Percentiles rank a stretch among this genome's conserved stretches.
phyloP scores from a whole-genome alignment of 2,329 filamentous ascomycete genomes.

The Cladosporium sp. region DNA sequence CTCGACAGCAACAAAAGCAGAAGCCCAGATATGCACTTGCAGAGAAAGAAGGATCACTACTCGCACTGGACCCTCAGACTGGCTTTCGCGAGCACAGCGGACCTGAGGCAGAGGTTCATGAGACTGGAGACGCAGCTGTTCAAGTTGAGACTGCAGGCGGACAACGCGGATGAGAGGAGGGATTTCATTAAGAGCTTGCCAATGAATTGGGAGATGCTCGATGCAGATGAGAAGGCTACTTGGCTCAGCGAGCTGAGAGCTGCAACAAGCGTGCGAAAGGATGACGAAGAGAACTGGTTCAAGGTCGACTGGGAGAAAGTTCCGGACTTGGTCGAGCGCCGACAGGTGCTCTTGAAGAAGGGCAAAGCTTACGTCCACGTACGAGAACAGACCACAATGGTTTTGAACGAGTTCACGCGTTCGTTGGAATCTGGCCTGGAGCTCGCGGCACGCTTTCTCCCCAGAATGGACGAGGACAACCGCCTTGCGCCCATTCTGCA shows the following conservation, averaged over 20 bases:
- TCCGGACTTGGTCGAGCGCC: conserved; percentile 76
- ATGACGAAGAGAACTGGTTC: conserved; percentile 83
- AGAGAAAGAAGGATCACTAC: conserved; percentile 94
- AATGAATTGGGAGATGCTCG: conserved; percentile 78
- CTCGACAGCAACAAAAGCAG: conserved; percentile 68
- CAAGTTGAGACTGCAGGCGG: conserved; percentile 69
- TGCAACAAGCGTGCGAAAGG: conserved; percentile 44
- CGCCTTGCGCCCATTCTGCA: conserved; percentile 69
- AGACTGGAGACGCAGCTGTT: conserved; percentile 88
- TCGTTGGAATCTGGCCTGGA: conserved; percentile 77
- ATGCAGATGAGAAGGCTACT: conserved; percentile 70
- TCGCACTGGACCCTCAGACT: conserved; percentile 94
- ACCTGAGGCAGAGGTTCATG: conserved; percentile 77
- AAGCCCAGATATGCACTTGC: conserved; percentile 52
- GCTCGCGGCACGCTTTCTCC: conserved; percentile 84
- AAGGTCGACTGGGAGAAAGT: conserved; percentile 96
- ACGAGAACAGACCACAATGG: conserved; percentile 80
- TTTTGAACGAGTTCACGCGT: conserved; percentile 76
- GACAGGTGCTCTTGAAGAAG: conserved; percentile 67
- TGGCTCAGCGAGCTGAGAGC: conserved; percentile 57
- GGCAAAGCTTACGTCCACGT: conserved; percentile 90
- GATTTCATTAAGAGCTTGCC: conserved; percentile 71
- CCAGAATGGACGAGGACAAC: conserved; percentile 92
- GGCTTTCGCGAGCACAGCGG: conserved; percentile 86
- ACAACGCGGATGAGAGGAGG: conserved; percentile 65